Evolutionary conservation across 306 rosid species (phyloP), one percentile per base, ranked within the genome.

Genomic region (Lagenaria siceraria): DNA sequence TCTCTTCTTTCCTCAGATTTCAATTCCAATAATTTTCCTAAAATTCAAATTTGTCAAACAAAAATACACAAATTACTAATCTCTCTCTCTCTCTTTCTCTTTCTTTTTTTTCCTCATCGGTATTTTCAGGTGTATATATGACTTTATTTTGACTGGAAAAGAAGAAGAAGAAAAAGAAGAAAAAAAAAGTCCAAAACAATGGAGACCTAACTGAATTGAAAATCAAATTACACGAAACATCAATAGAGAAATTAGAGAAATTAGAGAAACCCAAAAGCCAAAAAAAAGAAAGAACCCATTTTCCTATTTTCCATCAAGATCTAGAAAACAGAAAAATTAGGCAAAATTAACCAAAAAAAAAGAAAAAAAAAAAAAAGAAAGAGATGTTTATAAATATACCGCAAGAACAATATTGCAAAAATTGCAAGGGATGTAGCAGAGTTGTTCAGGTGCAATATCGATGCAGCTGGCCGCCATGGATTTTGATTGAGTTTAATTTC

Each of bases 381-480:
- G 55, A 17, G 55, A 51, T 46, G 52, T 5, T 46, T 46, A 51
- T 17, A 15, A 17, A 51, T 51, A 18, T 15, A 83, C 99, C 99
- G 99, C 99, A 84, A 95, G 97, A 89, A 95, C 96, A 78, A 92
- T 90, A 86, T 88, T 92, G 97, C 99, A 95, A 81, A 95, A 90
- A 90, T 89, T 95, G 93, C 99, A 95, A 78, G 97, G 99, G 87
- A 95, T 92, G 87, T 95, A 95, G 89, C 99, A 95, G 54, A 95
- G 93, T 82, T 95, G 96, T 82, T 95, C 97, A 71, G 99, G 88
- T 52, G 80, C 91, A 87, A 86, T 88, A 85, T 87, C 93, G 82
- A 83, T 64, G 86, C 93, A 87, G 91, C 8, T 51, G 55, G 55
- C 8, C 9, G 52, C 17, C 52, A 46, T 46, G 52, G 52, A 46